These are phyloP conservation scores for Botrytis cinerea DNA, from an alignment of 2,329 filamentous ascomycete species.

Conservation along the genomic window DNA sequence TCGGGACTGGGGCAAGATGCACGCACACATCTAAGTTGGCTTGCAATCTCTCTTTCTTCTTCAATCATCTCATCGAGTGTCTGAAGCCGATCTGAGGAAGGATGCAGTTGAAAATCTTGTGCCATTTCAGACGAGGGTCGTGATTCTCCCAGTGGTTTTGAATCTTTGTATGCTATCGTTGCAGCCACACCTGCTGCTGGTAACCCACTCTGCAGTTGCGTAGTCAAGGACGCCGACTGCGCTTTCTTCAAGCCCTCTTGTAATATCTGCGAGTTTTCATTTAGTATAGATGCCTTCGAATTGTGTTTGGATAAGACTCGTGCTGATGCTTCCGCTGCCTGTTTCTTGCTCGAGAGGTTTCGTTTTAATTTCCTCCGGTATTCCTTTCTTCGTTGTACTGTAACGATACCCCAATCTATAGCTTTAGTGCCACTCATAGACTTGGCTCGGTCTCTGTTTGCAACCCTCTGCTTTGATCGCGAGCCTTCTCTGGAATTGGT, in stretches of 20 bases:
- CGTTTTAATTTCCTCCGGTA: neutral
- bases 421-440: neutral
- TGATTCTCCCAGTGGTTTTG: neutral
- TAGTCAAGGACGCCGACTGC: neutral
- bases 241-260: neutral
- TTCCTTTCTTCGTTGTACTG: constrained; percentile 1
- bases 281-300: neutral
- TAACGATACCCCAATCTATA: neutral
- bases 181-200: neutral
- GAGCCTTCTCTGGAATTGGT: neutral
- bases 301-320: neutral
- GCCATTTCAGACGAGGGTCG: neutral
- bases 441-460: neutral
- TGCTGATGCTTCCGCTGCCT: neutral
- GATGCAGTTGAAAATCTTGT: neutral
- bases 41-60: neutral
- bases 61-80: constrained; percentile 12
- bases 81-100: neutral
- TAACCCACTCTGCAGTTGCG: neutral
- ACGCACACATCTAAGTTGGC: neutral
- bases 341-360: neutral
- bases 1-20: neutral
- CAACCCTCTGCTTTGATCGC: neutral
- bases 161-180: neutral
- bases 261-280: neutral